Evolutionary conservation across 768 basidiomycete species (phyloP).

Genomic region (Collybia sordida): DNA sequence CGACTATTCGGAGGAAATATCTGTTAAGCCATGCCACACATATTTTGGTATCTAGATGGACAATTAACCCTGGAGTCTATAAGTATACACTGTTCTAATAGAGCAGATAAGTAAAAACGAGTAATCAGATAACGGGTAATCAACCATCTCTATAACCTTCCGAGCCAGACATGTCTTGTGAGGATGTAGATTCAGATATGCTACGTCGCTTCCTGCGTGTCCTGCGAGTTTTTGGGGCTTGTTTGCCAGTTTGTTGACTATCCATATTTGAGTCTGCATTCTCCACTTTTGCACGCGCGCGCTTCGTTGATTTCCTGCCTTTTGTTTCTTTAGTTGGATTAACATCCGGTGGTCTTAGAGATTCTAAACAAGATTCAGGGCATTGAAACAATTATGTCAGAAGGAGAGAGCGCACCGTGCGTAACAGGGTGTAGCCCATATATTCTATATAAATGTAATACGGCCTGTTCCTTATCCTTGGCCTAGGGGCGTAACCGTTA

Average conservation of each 20-base stretch:
- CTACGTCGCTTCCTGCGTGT: background rate
- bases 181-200: no score
- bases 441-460: conserved; percentile 78
- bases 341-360: conserved; percentile 41
- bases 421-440: conserved; percentile 70
- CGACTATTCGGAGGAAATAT: no score
- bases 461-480: conserved; percentile 93
- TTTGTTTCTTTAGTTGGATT: conserved; percentile 43
- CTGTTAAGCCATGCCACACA: no score
- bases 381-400: background rate
- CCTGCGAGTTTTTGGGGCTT: background rate
- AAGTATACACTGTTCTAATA: no score
- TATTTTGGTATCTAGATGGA: no score
- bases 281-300: conserved; percentile 16
- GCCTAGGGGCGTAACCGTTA: conserved; percentile 36
- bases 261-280: background rate
- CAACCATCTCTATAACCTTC: no score
- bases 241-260: background rate
- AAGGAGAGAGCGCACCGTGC: conserved; percentile 39
- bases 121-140: no score
- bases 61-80: no score
- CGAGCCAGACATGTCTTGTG: no score
- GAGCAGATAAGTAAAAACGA: no score
- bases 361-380: conserved; percentile 19
- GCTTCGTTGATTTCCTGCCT: conserved; percentile 43